Evolutionary conservation across 2,329 filamentous ascomycete genomes (phyloP).

Genomic region (Pseudopithomyces chartarum): DNA sequence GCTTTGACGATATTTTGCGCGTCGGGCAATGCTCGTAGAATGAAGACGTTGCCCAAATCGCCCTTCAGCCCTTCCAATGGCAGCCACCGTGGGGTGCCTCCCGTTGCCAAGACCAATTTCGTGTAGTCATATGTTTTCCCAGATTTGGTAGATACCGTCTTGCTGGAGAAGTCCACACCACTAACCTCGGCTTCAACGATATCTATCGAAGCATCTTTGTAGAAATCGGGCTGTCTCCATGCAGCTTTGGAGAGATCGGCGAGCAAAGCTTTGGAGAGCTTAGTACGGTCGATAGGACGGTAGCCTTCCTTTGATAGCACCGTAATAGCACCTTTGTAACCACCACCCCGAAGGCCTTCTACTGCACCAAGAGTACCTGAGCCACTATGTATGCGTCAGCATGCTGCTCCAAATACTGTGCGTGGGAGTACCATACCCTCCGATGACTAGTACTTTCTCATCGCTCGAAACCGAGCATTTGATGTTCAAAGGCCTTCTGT

Average conservation of each 20-base stretch:
- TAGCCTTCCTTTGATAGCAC: conserved; percentile 84
- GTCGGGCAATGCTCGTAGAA: conserved; percentile 77
- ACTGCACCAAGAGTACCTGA: conserved; percentile 81
- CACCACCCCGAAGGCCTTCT: conserved; percentile 80
- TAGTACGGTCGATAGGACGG: conserved; percentile 88
- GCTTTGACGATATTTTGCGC: conserved; percentile 77
- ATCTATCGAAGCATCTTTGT: conserved; percentile 65
- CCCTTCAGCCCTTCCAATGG: conserved; percentile 83
- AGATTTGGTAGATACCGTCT: conserved; percentile 74
- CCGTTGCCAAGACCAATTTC: conserved; percentile 89
- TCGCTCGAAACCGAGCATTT: conserved; percentile 61
- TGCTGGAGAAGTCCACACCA: conserved; percentile 74
- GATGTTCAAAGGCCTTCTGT: conserved; percentile 73
- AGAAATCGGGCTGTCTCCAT: conserved; percentile 79
- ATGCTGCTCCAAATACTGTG: neutral
- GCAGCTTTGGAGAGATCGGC: conserved; percentile 79
- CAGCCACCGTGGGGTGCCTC: conserved; percentile 75
- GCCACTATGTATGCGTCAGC: conserved; percentile 57
- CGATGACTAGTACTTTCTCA: conserved; percentile 9
- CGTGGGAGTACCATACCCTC: conserved; percentile 23
- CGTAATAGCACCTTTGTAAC: conserved; percentile 80
- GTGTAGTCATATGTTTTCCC: conserved; percentile 77
- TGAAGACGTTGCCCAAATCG: conserved; percentile 83
- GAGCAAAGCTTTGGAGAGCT: conserved; percentile 91
- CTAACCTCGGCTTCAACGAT: conserved; percentile 67